These are phyloP conservation scores for Aphanocladium album DNA, from an alignment of 2,329 filamentous ascomycete genomes.

Conservation along the genomic window DNA sequence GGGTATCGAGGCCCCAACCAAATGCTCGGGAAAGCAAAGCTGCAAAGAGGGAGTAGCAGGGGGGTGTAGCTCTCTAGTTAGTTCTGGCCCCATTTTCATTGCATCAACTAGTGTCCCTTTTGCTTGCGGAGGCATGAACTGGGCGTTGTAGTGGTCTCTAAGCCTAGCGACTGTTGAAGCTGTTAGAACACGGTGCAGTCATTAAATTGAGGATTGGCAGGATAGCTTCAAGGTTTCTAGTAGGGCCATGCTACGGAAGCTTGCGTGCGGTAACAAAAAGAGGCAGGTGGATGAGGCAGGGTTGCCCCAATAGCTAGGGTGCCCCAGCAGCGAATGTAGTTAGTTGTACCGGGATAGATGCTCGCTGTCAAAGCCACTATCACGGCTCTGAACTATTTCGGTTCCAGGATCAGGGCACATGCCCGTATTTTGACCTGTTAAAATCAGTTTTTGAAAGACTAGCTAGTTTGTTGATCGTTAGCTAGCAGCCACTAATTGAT, in stretches of 20 bases:
- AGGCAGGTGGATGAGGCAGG: neutral
- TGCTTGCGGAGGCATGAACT: no score
- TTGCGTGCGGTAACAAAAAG: no score
- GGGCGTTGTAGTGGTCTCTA: no score
- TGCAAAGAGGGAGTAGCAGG: conserved; percentile 4
- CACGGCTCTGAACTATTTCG: neutral
- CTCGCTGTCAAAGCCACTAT: neutral
- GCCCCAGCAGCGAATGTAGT: neutral
- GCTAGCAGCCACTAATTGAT: neutral
- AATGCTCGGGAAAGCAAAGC: neutral
- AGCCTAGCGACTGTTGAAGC: no score
- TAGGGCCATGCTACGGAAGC: no score
- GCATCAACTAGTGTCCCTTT: neutral
- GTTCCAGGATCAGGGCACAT: neutral
- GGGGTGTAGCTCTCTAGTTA: neutral
- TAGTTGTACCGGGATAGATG: neutral
- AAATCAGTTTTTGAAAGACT: neutral
- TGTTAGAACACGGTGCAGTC: no score
- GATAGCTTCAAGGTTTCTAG: no score
- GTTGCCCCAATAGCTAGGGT: neutral
- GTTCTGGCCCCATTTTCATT: neutral
- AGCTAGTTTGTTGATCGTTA: neutral
- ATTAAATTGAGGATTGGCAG: no score
- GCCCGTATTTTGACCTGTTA: neutral
- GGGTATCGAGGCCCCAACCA: conserved; percentile 2